Conservation (phyloP, 208 protist genomes). For the Naegleria fowleri region DNA sequence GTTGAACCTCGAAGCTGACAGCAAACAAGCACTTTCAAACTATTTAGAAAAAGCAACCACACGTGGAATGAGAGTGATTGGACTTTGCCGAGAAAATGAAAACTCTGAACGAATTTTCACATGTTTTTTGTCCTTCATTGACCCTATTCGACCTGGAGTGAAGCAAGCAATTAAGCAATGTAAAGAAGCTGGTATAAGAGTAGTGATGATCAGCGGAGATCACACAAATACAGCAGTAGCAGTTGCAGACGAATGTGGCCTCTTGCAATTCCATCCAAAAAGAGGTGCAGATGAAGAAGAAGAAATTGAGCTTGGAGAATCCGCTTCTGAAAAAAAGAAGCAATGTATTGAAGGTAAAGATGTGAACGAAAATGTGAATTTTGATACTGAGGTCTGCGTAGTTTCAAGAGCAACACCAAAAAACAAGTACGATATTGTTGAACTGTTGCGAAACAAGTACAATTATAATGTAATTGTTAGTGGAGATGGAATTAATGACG, state of each 20-base stretch:
- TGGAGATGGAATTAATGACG: constrained; percentile 27
- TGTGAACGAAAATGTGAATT: background rate
- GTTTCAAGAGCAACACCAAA: constrained; percentile 77
- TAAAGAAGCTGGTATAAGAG: constrained; percentile 65
- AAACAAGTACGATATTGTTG: constrained; percentile 72
- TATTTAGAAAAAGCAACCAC: background rate
- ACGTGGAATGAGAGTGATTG: background rate
- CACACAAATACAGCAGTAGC: constrained; percentile 70
- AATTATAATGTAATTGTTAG: background rate
- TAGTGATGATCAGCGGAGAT: constrained; percentile 87
- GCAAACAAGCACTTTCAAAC: constrained; percentile 43
- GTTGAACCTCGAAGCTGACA: constrained; percentile 41
- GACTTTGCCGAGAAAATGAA: background rate
- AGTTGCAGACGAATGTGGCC: constrained; percentile 52
- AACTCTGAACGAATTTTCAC: constrained; percentile 34
- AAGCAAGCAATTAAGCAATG: constrained; percentile 55
- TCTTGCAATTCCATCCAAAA: background rate
- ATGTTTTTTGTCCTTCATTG: constrained; percentile 54
- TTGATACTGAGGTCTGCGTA: constrained; percentile 29
- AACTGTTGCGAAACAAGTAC: constrained; percentile 41
- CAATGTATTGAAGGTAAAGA: background rate
- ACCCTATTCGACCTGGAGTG: constrained; percentile 69
- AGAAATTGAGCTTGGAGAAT: background rate
- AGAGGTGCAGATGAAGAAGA: background rate
- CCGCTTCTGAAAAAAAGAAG: background rate